phyloP scores from a whole-genome alignment of 305 asterid species.

The Ajuga reptans region DNA sequence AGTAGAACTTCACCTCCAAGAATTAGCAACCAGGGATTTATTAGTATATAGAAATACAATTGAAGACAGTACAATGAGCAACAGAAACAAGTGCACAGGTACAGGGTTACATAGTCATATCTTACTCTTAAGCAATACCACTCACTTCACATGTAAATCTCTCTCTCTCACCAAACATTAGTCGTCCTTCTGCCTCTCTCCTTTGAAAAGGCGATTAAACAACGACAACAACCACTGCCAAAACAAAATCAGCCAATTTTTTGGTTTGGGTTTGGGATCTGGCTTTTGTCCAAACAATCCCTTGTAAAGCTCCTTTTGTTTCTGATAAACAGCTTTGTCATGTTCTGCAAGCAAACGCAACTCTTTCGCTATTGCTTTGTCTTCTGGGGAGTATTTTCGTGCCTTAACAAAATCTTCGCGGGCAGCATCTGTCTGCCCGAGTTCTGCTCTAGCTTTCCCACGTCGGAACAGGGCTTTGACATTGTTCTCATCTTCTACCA shows the following conservation, averaged over 20 bases:
- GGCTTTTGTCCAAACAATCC: constrained; percentile 74
- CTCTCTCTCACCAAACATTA: constrained; percentile 17
- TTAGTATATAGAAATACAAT: not conserved
- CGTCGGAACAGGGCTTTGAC: constrained; percentile 85
- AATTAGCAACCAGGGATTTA: not conserved
- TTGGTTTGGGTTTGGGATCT: constrained; percentile 46
- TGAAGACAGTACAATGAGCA: not conserved
- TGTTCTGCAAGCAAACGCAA: constrained; percentile 66
- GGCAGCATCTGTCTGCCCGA: constrained; percentile 94
- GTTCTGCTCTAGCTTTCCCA: constrained; percentile 89
- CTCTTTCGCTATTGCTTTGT: constrained; percentile 68
- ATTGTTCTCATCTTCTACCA: constrained; percentile 77
- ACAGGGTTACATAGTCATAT: not conserved
- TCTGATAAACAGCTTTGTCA: constrained; percentile 76
- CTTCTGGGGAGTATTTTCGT: constrained; percentile 73
- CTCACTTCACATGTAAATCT: not conserved
- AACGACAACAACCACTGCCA: constrained; percentile 73
- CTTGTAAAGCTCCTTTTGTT: constrained; percentile 89
- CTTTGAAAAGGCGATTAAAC: constrained; percentile 45
- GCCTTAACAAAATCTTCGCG: constrained; percentile 88
- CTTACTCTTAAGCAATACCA: not conserved
- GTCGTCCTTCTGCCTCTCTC: constrained; percentile 48
- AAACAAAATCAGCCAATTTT: constrained; percentile 40
- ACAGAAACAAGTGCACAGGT: constrained; percentile 4
- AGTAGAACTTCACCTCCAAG: not conserved